These are phyloP conservation scores for Perilla frutescens DNA, from an alignment of 257 asterid genomes.

Conservation along the genomic window DNA sequence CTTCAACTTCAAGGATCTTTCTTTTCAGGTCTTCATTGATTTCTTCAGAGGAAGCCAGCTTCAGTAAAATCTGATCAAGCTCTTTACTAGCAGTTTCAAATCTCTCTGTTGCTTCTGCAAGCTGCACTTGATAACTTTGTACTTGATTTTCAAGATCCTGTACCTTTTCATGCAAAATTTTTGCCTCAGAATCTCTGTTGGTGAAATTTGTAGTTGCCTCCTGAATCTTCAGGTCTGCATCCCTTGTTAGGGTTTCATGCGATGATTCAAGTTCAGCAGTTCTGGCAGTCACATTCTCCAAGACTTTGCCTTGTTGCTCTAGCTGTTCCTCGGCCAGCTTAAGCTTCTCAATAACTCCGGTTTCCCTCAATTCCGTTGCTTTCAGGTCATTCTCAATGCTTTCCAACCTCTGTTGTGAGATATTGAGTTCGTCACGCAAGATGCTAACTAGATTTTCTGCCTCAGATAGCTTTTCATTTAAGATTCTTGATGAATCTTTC, in stretches of 20 bases:
- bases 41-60: conserved; percentile 64
- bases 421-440: conserved; percentile 57
- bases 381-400: conserved; percentile 66
- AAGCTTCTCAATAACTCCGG: conserved; percentile 64
- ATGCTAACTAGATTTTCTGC: conserved; percentile 63
- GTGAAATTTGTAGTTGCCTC: conserved; percentile 64
- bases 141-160: conserved; percentile 67
- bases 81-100: conserved; percentile 56
- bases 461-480: conserved; percentile 69
- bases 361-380: conserved; percentile 61
- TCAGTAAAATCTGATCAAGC: conserved; percentile 57
- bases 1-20: conserved; percentile 66
- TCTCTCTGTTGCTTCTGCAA: conserved; percentile 64
- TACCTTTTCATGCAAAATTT: conserved; percentile 61
- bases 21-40: conserved; percentile 57
- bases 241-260: conserved; percentile 59
- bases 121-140: conserved; percentile 59
- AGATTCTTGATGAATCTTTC: conserved; percentile 53
- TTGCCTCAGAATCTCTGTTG: conserved; percentile 73
- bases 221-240: conserved; percentile 65
- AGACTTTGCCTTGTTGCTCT: conserved; percentile 54
- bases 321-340: conserved; percentile 77
- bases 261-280: conserved; percentile 68
- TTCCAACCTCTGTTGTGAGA: conserved; percentile 65
- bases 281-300: conserved; percentile 66